These are phyloP conservation scores for Pyrrhoderma noxium DNA, from an alignment of 1,284 basidiomycete genomes.

Conservation along the genomic window DNA sequence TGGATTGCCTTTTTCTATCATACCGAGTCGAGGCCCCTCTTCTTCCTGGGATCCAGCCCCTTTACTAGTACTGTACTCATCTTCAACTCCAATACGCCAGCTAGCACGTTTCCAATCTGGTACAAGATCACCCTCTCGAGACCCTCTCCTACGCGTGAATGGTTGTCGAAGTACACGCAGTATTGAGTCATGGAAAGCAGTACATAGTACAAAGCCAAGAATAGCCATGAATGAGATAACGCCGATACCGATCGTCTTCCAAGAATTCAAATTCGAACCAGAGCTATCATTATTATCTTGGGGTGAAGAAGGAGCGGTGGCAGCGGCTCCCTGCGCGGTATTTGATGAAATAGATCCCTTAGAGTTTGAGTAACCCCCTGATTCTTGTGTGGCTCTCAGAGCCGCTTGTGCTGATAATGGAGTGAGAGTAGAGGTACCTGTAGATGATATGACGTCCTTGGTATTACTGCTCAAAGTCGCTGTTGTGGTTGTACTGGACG, in stretches of 20 bases:
- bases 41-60: neutral
- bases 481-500: too few species aligned
- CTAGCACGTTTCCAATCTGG: conserved; percentile 17
- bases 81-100: conserved; percentile 13
- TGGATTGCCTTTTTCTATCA: conserved; percentile 1
- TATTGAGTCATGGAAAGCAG: conserved; percentile 15
- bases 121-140: conserved; percentile 9
- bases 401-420: neutral
- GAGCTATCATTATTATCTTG: neutral
- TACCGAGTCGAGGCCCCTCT: conserved; percentile 2
- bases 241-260: conserved; percentile 18
- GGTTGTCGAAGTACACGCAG: conserved; percentile 5
- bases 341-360: neutral
- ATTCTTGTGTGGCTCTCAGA: neutral
- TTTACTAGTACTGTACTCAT: neutral
- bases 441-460: too few species aligned
- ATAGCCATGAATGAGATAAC: conserved; percentile 13
- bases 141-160: neutral
- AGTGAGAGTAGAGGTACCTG: neutral
- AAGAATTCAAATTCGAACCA: conserved; percentile 13
- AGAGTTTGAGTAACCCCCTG: neutral
- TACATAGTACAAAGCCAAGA: conserved; percentile 6
- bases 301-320: neutral
- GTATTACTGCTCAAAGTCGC: too few species aligned
- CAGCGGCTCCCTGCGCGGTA: neutral